Percentiles rank a stretch among this genome's conserved stretches.
phyloP scores from a whole-genome alignment of 306 rosid species.

The Rosa multiflora region DNA sequence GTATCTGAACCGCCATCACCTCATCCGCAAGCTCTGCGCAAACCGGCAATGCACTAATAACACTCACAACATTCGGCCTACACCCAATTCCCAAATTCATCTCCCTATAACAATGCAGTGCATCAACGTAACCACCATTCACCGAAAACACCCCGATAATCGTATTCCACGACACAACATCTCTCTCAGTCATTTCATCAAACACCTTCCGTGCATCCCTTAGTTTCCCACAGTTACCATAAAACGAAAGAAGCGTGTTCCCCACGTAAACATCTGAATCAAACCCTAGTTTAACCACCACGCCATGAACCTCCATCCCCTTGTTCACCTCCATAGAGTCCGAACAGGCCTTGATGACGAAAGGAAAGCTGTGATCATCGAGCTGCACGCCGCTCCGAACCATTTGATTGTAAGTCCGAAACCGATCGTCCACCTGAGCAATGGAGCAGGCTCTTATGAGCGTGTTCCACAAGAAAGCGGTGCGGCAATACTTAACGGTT shows the following conservation, averaged over 20 bases:
- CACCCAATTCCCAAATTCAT: constrained; percentile 41
- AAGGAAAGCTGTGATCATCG: constrained; percentile 76
- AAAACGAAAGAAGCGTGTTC: constrained; percentile 64
- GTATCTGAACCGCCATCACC: constrained; percentile 51
- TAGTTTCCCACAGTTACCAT: constrained; percentile 50
- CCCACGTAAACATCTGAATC: constrained; percentile 67
- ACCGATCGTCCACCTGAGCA: constrained; percentile 47
- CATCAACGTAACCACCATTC: constrained; percentile 43
- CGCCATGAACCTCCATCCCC: constrained; percentile 79
- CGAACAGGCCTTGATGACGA: constrained; percentile 68
- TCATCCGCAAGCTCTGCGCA: constrained; percentile 55
- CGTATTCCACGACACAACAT: constrained; percentile 78
- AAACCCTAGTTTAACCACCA: constrained; percentile 60
- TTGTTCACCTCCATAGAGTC: constrained; percentile 47
- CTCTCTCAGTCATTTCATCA: constrained; percentile 77
- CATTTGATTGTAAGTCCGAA: constrained; percentile 62
- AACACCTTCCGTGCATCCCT: constrained; percentile 52
- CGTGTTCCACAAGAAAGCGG: constrained; percentile 77
- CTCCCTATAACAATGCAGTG: constrained; percentile 37
- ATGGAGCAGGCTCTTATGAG: constrained; percentile 64
- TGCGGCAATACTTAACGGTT: constrained; percentile 41
- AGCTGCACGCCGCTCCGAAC: constrained; percentile 49
- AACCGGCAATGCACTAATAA: constrained; percentile 60
- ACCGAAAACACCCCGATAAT: constrained; percentile 57
- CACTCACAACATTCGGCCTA: constrained; percentile 57